Evolutionary conservation across 768 basidiomycete genomes (phyloP), one percentile per base, ranked within the genome.

Genomic region (Naganishia vishniacii): DNA sequence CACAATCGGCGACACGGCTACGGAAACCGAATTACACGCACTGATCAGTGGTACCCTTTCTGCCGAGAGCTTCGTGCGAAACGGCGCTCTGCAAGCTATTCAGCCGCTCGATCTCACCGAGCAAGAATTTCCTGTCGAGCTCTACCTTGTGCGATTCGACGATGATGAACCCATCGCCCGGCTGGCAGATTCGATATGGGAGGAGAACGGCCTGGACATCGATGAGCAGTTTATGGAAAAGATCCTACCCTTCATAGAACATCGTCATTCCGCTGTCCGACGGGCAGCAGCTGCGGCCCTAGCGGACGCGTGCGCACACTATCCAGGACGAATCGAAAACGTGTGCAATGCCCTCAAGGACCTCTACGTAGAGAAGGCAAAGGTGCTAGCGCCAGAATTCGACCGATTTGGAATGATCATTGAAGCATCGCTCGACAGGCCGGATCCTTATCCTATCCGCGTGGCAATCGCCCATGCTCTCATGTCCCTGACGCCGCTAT

Each of bases 381-480:
- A 87, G 75, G 82, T 89, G 41, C 82, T 94, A 4, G 86, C 86
- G 3, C 92, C 93, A 0, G 90, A 95, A 75, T 97, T 89, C 71
- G 95, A 98, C 74, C 80, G 87, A 82, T 99, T 88, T 77, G 95
- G 95, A 16, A 94, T 98, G 88, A 83, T 98, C 56, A 86, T 94
- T 53, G 84, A 88, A 20, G 83, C 86, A 69, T 92, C 86, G 42
- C 79, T 97, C n/a, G 87, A 90, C 70, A 84, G 88, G 26, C 78
- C 83, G 9, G 95, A 99, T 78, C 94, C 93, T 6, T 98, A 88
- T 88, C 82, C 85, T 47, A 81, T 86, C 20, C 83, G 95, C 20
- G 79, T 88, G 5, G 90, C 94, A 5, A 81, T 86, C 53, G 86
- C 88, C 0, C 76, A 79, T 18, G 77, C 88, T 0, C 85, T 97